These are phyloP conservation scores for Aspergillus luchuensis DNA, from an alignment of 2,329 filamentous ascomycete genomes.

Conservation along the genomic window DNA sequence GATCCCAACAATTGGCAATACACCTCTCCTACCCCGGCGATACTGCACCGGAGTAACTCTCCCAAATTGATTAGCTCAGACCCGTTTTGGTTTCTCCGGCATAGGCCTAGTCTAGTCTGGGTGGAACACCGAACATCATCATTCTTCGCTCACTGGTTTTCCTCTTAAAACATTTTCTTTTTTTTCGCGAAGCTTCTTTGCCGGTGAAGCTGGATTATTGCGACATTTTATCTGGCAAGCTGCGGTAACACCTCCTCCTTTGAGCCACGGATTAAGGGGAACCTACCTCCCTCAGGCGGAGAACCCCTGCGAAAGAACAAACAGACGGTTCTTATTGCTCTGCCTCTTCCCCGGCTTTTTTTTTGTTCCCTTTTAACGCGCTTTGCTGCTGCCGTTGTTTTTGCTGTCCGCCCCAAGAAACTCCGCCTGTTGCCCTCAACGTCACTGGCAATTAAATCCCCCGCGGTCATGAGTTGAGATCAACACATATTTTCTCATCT, in stretches of 20 bases:
- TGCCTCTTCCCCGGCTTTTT: not conserved
- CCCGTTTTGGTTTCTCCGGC: conserved; percentile 1
- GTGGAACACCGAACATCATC: conserved; percentile 2
- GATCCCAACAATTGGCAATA: not conserved
- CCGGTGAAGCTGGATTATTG: not conserved
- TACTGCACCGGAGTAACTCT: not conserved
- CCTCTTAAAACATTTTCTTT: not conserved
- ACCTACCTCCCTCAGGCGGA: no score
- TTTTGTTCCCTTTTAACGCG: not conserved
- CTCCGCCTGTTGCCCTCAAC: conserved; percentile 1
- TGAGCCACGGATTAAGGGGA: no score
- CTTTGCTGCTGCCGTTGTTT: not conserved
- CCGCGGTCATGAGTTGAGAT: conserved; percentile 10
- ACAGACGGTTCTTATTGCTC: no score
- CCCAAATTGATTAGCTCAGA: not conserved
- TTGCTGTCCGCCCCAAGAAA: not conserved
- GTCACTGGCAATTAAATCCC: conserved; percentile 5
- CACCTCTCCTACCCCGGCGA: not conserved
- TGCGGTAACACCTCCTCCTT: no score
- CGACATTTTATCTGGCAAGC: not conserved
- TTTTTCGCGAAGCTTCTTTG: not conserved
- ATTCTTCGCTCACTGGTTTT: conserved; percentile 3
- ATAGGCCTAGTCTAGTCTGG: not conserved
- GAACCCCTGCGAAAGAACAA: no score
- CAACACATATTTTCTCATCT: not conserved